Base-by-base conservation (phyloP, 768 basidiomycete genomes). In the Serendipita sp. region DNA sequence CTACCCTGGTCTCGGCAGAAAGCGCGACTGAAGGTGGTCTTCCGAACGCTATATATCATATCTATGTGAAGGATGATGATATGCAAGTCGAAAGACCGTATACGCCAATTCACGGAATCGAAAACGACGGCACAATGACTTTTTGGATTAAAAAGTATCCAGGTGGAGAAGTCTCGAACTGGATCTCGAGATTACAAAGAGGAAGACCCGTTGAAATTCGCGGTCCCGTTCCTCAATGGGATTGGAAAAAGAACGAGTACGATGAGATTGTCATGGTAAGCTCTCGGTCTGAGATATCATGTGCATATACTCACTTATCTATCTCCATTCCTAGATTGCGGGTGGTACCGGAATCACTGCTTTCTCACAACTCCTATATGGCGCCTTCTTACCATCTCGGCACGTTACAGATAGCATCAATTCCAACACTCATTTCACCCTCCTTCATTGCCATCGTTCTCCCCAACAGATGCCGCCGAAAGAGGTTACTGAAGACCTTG, bases 301-400 rank as follows among this genome's bases (percentile, higher is more conserved):
- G n/a, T 41, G 14, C 44, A 9, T 38, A 16, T 60, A 62, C 41
- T 65, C 33, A 43, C 48, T 38, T 22, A 31, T 38, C 9, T 50
- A 24, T 60, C 42, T 3, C 50, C 16, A 41, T 17, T 30, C 31
- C 33, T 43, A 92, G 90, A 83, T 92, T 62, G 90, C 88, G 45
- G 90, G 90, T 41, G 90, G 90, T 28, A 92, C 90, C 3, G 90
- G 90, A 30, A 84, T 92, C 56, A 85, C 90, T 16, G 90, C 90
- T 2, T 91, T 92, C 70, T 82, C 82, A 68, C 90, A 92, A 69
- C 76, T 92, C 20, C 75, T 90, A 63, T 78, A 85, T 67, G 72
- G 72, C 4, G 68, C 79, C 14, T 80, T 89, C 44, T 72, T 68
- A 42, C 72, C 20, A 63, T 65, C 42, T 50, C 67, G 65, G 42